A percentile compares a stretch with the other conserved stretches of the same genome.
Conservation (phyloP, 495 filamentous ascomycete species). For the Jackrogersella minutella region DNA sequence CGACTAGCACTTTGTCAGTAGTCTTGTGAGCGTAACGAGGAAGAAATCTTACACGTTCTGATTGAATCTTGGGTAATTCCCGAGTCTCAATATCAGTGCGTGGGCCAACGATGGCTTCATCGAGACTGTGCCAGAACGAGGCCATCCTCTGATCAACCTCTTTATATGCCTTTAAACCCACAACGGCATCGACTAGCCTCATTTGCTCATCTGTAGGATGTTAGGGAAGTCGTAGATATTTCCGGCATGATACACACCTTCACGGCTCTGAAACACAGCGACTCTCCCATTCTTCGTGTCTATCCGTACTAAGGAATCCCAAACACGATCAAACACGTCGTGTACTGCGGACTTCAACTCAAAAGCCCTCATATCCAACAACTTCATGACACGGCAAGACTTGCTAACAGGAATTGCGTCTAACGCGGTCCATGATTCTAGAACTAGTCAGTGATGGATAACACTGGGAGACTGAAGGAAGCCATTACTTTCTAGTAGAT, state of each 20-base stretch:
- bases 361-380: slow-evolving; percentile 58
- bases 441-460: neutral
- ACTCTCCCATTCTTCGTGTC: slow-evolving; percentile 59
- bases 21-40: neutral
- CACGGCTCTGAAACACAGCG: slow-evolving; percentile 53
- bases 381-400: slow-evolving; percentile 57
- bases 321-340: slow-evolving; percentile 63
- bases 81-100: slow-evolving; percentile 51
- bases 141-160: slow-evolving; percentile 60
- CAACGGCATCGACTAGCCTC: slow-evolving; percentile 55
- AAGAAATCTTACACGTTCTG: slow-evolving; percentile 50
- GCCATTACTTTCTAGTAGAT: slow-evolving; percentile 58
- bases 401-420: slow-evolving; percentile 54
- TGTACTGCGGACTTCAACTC: slow-evolving; percentile 65
- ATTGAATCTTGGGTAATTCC: slow-evolving; percentile 45
- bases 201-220: slow-evolving; percentile 54
- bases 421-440: slow-evolving; percentile 58
- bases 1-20: slow-evolving; percentile 46
- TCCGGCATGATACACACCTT: slow-evolving; percentile 46
- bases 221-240: slow-evolving; percentile 31
- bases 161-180: slow-evolving; percentile 59
- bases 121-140: slow-evolving; percentile 60
- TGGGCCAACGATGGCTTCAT: slow-evolving; percentile 58
- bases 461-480: neutral
- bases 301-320: slow-evolving; percentile 64